Evolutionary conservation across 768 basidiomycete species (phyloP).

Genomic region (Kockovaella imperatae): DNA sequence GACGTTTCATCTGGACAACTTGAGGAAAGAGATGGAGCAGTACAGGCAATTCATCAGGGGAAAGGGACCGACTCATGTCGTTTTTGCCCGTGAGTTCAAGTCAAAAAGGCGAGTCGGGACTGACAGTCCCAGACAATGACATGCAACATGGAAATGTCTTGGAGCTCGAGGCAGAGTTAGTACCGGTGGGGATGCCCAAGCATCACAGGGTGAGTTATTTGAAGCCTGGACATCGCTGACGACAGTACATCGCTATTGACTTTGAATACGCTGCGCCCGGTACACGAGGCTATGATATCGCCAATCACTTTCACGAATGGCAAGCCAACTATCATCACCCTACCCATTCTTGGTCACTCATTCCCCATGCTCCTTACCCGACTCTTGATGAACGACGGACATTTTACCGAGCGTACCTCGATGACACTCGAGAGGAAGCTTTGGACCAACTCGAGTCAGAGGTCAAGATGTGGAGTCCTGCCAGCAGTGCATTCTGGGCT

Average conservation of each 20-base stretch:
- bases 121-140: slow-evolving; percentile 72
- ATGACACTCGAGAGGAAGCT: slow-evolving; percentile 25
- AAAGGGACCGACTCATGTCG: slow-evolving; percentile 57
- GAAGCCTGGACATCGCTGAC: slow-evolving; percentile 11
- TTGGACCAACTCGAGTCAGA: slow-evolving; percentile 60
- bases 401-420: slow-evolving; percentile 78
- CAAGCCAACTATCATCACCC: slow-evolving; percentile 74
- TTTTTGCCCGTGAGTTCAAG: slow-evolving; percentile 45
- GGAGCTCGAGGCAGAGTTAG: slow-evolving; percentile 54
- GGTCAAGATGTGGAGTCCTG: slow-evolving; percentile 79
- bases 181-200: slow-evolving; percentile 53
- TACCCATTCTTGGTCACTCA: slow-evolving; percentile 45
- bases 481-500: slow-evolving; percentile 85
- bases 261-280: slow-evolving; percentile 95
- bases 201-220: slow-evolving; percentile 61
- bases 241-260: slow-evolving; percentile 91
- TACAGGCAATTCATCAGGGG: slow-evolving; percentile 67
- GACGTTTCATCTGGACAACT: slow-evolving; percentile 59
- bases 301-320: slow-evolving; percentile 97
- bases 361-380: slow-evolving; percentile 59
- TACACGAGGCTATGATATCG: slow-evolving; percentile 88
- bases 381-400: slow-evolving; percentile 62
- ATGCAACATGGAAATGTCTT: slow-evolving; percentile 91
- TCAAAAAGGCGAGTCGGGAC: neutral
- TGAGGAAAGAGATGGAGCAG: slow-evolving; percentile 58